phyloP scores from a whole-genome alignment of 1,284 basidiomycete species.

The Puccinia novopanici region DNA sequence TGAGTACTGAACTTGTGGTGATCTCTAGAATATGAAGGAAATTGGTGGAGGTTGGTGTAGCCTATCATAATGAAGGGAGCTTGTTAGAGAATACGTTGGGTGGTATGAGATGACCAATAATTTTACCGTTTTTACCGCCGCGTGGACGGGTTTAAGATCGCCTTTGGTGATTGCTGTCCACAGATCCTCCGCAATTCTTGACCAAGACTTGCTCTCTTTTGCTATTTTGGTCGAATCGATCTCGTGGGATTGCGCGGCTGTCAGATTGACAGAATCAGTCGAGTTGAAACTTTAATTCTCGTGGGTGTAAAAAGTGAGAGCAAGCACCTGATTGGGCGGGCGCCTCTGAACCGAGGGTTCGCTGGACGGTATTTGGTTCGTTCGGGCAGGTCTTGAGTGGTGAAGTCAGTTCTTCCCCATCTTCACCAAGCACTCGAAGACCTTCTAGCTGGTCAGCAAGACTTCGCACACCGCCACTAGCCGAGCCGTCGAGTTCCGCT shows the following conservation, averaged over 20 bases:
- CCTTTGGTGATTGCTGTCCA: constrained; percentile 39
- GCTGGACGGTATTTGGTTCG: neutral
- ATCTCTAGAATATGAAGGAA: constrained; percentile 44
- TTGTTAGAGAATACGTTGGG: neutral
- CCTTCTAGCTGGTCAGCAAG: constrained; percentile 30
- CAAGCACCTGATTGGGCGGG: constrained; percentile 16
- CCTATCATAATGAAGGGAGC: constrained; percentile 1
- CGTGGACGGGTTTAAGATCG: constrained; percentile 44
- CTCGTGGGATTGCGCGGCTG: neutral
- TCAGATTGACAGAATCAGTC: neutral
- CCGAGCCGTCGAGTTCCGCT: neutral
- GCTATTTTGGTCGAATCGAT: neutral
- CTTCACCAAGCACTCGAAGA: constrained; percentile 35
- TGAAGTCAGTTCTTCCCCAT: constrained; percentile 15
- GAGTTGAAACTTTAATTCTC: neutral
- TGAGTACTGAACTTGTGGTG: constrained; percentile 30
- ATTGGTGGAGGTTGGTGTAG: constrained; percentile 47
- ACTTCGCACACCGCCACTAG: neutral
- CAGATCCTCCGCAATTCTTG: constrained; percentile 41
- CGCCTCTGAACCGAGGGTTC: neutral
- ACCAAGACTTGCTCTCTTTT: constrained; percentile 12
- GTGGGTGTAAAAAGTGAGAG: neutral
- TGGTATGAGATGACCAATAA: neutral
- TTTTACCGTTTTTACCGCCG: constrained; percentile 41
- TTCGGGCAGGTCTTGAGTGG: neutral